phyloP scores from a whole-genome alignment of 2,329 filamentous ascomycete species.

The Fusarium hainanense region DNA sequence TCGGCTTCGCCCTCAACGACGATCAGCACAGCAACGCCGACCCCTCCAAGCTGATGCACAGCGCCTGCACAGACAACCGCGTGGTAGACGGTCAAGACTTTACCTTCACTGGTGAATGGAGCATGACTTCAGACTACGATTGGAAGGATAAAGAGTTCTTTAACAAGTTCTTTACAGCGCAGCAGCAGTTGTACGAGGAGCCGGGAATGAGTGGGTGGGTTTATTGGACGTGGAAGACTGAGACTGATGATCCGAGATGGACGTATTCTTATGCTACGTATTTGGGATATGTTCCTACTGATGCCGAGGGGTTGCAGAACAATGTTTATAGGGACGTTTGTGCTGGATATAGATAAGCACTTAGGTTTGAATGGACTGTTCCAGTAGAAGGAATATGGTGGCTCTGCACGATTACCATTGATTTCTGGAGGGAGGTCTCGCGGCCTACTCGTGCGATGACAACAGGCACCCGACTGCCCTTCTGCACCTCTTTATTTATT shows the following conservation, averaged over 20 bases:
- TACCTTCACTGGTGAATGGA: slow-evolving; percentile 34
- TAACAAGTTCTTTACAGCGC: slow-evolving; percentile 32
- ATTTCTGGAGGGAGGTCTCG: too few relatives aligned
- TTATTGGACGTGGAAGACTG: slow-evolving; percentile 38
- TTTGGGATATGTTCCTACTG: slow-evolving; percentile 27
- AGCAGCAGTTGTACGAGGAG: slow-evolving; percentile 35
- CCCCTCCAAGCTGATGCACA: slow-evolving; percentile 21
- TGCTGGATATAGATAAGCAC: slow-evolving; percentile 7
- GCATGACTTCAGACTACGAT: slow-evolving; percentile 27
- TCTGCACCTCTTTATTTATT: too few relatives aligned
- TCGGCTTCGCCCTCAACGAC: slow-evolving; percentile 19
- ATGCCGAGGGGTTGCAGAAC: slow-evolving; percentile 30
- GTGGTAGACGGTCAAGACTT: slow-evolving; percentile 27
- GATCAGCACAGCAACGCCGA: neutral
- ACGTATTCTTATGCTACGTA: slow-evolving; percentile 33
- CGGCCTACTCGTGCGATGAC: too few relatives aligned
- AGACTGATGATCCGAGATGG: slow-evolving; percentile 31
- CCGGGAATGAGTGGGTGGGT: slow-evolving; percentile 35
- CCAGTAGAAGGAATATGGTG: too few relatives aligned
- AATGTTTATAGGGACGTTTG: slow-evolving; percentile 35
- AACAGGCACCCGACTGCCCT: too few relatives aligned
- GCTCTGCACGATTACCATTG: too few relatives aligned
- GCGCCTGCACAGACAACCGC: slow-evolving; percentile 24
- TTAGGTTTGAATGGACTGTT: too few relatives aligned
- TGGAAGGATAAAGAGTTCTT: slow-evolving; percentile 31